Evolutionary conservation across 192 early-diverging fungal species (phyloP).

Genomic region (Coemansia sp.): DNA sequence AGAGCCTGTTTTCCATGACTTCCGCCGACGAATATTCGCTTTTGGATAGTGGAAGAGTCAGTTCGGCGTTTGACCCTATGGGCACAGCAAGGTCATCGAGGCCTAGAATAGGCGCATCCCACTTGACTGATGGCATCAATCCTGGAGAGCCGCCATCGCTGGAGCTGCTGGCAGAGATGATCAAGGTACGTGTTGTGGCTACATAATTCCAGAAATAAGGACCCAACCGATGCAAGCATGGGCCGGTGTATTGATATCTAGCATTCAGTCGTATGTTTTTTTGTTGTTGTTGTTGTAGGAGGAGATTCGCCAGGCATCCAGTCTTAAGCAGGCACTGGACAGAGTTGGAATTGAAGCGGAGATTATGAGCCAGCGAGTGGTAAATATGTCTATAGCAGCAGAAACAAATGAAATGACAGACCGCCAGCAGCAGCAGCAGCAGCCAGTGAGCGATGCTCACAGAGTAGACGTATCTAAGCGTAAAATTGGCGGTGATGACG

Average conservation of each 20-base stretch:
- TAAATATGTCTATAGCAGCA: constrained; percentile 16
- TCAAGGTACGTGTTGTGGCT: constrained; percentile 18
- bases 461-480: not conserved
- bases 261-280: not conserved
- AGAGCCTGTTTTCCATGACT: constrained; percentile 56
- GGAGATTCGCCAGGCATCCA: constrained; percentile 55
- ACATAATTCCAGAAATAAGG: not conserved
- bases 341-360: constrained; percentile 38
- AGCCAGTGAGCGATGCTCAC: not conserved
- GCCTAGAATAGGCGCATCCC: constrained; percentile 9
- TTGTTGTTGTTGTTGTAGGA: constrained; percentile 6
- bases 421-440: not conserved
- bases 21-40: constrained; percentile 41
- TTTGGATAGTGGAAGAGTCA: constrained; percentile 41
- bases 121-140: constrained; percentile 4
- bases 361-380: constrained; percentile 34
- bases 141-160: constrained; percentile 37
- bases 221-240: not conserved
- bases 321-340: constrained; percentile 48
- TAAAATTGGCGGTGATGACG: not conserved
- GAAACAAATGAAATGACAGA: not conserved
- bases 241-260: not conserved
- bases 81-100: constrained; percentile 4
- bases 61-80: constrained; percentile 33
- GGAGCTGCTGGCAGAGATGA: constrained; percentile 52